Percentiles rank a stretch among this genome's conserved stretches.
Evolutionary conservation across 163 green algal genomes (phyloP).

Genomic region (Chlorella variabilis): DNA sequence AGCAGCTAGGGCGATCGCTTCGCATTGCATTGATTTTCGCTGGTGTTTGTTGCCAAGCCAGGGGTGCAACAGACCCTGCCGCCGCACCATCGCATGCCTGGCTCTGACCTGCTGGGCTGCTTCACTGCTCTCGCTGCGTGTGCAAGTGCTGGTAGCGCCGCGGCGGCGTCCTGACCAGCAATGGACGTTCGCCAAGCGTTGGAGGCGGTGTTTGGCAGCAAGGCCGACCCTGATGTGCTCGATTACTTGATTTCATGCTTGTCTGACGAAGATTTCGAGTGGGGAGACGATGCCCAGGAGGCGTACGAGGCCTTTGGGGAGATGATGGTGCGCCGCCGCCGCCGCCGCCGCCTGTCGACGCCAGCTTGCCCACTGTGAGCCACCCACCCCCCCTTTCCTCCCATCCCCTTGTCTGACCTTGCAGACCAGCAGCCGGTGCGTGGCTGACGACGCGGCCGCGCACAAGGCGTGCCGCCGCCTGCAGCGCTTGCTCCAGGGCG

Average conservation of each 20-base stretch:
- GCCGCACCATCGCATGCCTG: too few species aligned
- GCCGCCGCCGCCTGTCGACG: background rate
- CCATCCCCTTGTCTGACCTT: background rate
- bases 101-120: too few species aligned
- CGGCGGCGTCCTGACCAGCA: too few species aligned
- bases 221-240: too few species aligned
- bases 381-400: background rate
- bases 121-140: too few species aligned
- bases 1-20: too few species aligned
- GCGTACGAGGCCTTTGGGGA: slow-evolving; percentile 68
- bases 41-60: too few species aligned
- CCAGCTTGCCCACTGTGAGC: background rate
- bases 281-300: slow-evolving; percentile 66
- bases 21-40: too few species aligned
- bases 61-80: too few species aligned
- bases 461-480: slow-evolving; percentile 69
- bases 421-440: slow-evolving; percentile 74
- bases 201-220: background rate
- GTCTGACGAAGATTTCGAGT: slow-evolving; percentile 82
- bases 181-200: background rate
- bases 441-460: slow-evolving; percentile 61
- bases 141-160: too few species aligned
- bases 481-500: slow-evolving; percentile 51
- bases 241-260: too few species aligned
- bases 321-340: slow-evolving; percentile 65